Evolutionary conservation across 2,329 filamentous ascomycete species (phyloP), one percentile per base, ranked within the genome.

Genomic region (Samsoniella hepiali): DNA sequence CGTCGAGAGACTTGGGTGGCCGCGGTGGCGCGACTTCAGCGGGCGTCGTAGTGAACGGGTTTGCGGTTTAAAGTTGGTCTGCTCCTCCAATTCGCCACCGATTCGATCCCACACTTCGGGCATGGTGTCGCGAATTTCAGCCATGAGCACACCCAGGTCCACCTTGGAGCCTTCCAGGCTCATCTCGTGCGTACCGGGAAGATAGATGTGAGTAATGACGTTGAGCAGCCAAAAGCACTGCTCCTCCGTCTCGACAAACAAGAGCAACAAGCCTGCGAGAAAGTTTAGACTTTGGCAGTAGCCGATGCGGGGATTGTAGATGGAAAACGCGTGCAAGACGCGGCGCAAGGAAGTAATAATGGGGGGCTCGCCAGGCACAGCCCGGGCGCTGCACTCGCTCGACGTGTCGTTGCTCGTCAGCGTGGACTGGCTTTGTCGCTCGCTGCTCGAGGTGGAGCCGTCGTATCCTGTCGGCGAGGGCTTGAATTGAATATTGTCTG

Each of bases 221-320:
- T 96, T 95, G 64, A 98, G 84, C 72, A 98, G 86, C 86, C 93
- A 93, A 72, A 98, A 98, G 3, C 89, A 86, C 69, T 96, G 93
- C 75, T 97, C 93, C 73, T 97, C 94, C 4, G 90, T 88, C 65
- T 84, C 86, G 71, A 97, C 88, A 74, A 98, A 97, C 3, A 98
- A 82, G 2, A 98, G 85, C 1, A 98, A 81, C 59, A 98, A 83
- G 4, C 93, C 94, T 5, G 94, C 93, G 58, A 98, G 84, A 76
- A 98, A 98, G 75, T 98, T 98, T 36, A 98, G 85, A 27, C 91
- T 96, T 74, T 98, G 94, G 72, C 94, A 98, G 75, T 98, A 98
- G 15, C 94, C 94, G 68, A 97, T 96, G 62, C 86, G 86, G 1
- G 94, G 93, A 70, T 96, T 96, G 77, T 97, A 91, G 49, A 97